phyloP scores from a whole-genome alignment of 352 stramenopile genomes.

The Pythium plurisporium region DNA sequence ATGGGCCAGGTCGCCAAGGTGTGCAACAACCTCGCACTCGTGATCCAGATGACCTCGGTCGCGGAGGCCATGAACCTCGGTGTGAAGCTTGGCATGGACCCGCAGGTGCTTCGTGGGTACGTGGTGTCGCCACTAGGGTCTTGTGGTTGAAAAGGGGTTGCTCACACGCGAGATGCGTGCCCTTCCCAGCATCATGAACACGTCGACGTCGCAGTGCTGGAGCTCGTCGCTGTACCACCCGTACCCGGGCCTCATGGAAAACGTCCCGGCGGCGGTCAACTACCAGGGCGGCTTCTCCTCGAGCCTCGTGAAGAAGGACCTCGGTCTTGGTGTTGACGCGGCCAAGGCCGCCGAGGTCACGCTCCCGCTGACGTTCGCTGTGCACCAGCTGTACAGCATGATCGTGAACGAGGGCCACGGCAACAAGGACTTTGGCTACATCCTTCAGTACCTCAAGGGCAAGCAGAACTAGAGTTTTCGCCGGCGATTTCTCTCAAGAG shows the following conservation, averaged over 20 bases:
- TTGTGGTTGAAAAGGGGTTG: neutral
- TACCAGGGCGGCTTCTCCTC: constrained; percentile 90
- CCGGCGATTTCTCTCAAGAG: too few species aligned
- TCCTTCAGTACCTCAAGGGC: constrained; percentile 81
- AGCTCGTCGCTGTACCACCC: constrained; percentile 93
- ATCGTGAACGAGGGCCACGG: constrained; percentile 67
- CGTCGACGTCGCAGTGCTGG: constrained; percentile 96
- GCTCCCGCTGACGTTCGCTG: constrained; percentile 65
- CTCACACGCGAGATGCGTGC: too few species aligned
- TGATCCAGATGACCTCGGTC: constrained; percentile 95
- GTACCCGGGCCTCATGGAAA: constrained; percentile 89
- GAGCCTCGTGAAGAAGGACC: constrained; percentile 96
- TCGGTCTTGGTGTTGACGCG: constrained; percentile 91
- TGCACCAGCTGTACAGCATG: constrained; percentile 84
- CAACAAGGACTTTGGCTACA: constrained; percentile 86
- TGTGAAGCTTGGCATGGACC: constrained; percentile 93
- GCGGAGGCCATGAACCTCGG: constrained; percentile 96
- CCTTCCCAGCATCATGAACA: constrained; percentile 92
- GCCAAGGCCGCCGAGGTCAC: constrained; percentile 80
- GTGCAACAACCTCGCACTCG: constrained; percentile 98
- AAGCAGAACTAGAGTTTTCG: constrained; percentile 35
- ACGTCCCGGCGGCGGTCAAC: constrained; percentile 83
- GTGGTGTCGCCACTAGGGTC: neutral
- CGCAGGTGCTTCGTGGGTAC: constrained; percentile 84
- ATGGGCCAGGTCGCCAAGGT: constrained; percentile 92